Conservation (phyloP, 345 rosid species). For the Brassica cretica region DNA sequence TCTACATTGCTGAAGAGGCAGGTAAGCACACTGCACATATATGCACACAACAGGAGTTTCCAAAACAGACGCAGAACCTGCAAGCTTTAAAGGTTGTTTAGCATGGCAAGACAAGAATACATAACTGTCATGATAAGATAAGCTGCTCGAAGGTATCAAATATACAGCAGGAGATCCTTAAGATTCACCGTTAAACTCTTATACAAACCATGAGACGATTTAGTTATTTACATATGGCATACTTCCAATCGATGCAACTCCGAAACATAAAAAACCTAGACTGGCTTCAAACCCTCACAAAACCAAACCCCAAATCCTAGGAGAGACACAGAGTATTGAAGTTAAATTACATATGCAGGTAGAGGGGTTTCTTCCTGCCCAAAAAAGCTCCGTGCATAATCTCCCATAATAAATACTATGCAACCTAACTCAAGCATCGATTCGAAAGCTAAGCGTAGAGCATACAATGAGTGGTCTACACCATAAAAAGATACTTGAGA, state of each 20-base stretch:
- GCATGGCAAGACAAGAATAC: not conserved
- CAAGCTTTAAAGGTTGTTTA: constrained; percentile 1
- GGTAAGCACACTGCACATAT: not conserved
- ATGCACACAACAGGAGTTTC: not conserved
- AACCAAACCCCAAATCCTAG: constrained; percentile 21
- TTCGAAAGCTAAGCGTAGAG: constrained; percentile 1
- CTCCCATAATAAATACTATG: constrained; percentile 25
- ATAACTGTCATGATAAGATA: too few species aligned
- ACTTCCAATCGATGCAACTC: constrained; percentile 11
- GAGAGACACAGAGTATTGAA: constrained; percentile 24
- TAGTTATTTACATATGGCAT: constrained; percentile 25
- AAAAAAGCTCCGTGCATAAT: constrained; percentile 13
- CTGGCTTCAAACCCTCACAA: constrained; percentile 28
- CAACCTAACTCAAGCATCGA: constrained; percentile 22
- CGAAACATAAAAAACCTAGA: constrained; percentile 21
- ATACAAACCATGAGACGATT: constrained; percentile 33
- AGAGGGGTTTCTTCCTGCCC: constrained; percentile 17
- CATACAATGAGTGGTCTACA: constrained; percentile 41
- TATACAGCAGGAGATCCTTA: constrained; percentile 1
- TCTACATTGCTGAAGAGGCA: constrained; percentile 13
- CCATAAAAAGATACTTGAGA: constrained; percentile 64
- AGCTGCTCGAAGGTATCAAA: not conserved
- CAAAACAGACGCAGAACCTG: not conserved
- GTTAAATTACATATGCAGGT: constrained; percentile 18
- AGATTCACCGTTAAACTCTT: constrained; percentile 18